Conservation (phyloP, 257 asterid genomes). For the Paulownia fortunei region DNA sequence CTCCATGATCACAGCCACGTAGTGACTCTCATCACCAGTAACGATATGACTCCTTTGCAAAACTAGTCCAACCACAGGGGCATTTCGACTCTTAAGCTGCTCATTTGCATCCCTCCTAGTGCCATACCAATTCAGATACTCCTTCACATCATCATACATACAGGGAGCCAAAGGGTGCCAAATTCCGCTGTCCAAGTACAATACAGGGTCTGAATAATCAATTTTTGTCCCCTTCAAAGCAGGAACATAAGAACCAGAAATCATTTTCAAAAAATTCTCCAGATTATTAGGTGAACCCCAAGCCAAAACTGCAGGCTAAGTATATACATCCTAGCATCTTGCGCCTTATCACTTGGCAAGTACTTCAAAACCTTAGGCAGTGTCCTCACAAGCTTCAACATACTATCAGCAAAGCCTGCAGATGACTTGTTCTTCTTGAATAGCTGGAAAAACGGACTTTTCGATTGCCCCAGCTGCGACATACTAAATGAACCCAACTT, state of each 20-base stretch:
- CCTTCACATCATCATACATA: slow-evolving; percentile 97
- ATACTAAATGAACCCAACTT: slow-evolving; percentile 90
- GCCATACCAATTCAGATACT: slow-evolving; percentile 92
- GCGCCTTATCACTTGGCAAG: slow-evolving; percentile 95
- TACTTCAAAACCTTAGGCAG: slow-evolving; percentile 94
- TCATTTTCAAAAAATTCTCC: slow-evolving; percentile 90
- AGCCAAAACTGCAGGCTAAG: slow-evolving; percentile 98
- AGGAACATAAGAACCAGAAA: slow-evolving; percentile 86
- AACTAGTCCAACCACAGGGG: slow-evolving; percentile 81
- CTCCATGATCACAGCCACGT: slow-evolving; percentile 99
- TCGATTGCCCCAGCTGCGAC: slow-evolving; percentile 95
- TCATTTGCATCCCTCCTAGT: slow-evolving; percentile 78
- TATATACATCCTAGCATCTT: slow-evolving; percentile 86
- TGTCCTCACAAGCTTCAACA: slow-evolving; percentile 96
- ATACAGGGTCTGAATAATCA: slow-evolving; percentile 81
- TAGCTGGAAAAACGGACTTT: slow-evolving; percentile 93
- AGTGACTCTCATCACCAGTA: slow-evolving; percentile 96
- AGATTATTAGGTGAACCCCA: slow-evolving; percentile 95
- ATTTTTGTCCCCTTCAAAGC: slow-evolving; percentile 68
- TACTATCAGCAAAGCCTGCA: slow-evolving; percentile 92
- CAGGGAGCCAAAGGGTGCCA: slow-evolving; percentile 99
- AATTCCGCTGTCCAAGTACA: slow-evolving; percentile 80
- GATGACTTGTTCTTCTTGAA: slow-evolving; percentile 86
- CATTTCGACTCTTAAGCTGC: slow-evolving; percentile 62
- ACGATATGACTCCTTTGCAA: slow-evolving; percentile 93